Percentiles rank a stretch among this genome's conserved stretches.
Evolutionary conservation across 176 grass and related monocot species (phyloP).

Genomic region (Poa pratensis): DNA sequence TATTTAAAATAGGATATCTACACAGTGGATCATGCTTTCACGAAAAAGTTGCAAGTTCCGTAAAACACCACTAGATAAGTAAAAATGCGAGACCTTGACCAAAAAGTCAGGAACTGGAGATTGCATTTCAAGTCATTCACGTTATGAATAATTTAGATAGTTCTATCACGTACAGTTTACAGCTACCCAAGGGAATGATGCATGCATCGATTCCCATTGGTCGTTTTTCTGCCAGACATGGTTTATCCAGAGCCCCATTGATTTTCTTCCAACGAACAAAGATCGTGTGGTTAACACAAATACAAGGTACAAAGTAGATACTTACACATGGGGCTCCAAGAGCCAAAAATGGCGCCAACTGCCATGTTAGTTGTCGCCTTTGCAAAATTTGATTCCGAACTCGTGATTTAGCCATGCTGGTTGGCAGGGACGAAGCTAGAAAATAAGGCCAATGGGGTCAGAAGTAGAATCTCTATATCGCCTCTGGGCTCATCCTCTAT

Average conservation of each 20-base stretch:
- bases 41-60: neutral
- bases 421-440: too few species aligned
- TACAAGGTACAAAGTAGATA: too few species aligned
- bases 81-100: neutral
- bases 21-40: neutral
- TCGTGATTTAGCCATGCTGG: neutral
- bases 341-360: neutral
- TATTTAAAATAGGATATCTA: neutral
- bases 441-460: too few species aligned
- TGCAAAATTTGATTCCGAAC: neutral
- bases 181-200: neutral
- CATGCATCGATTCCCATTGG: neutral
- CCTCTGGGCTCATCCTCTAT: too few species aligned
- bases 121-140: neutral
- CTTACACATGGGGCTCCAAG: too few species aligned
- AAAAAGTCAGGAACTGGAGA: neutral
- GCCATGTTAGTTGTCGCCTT: neutral
- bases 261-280: neutral
- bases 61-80: neutral
- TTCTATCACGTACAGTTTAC: neutral
- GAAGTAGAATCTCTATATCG: too few species aligned
- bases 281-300: too few species aligned
- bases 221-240: neutral
- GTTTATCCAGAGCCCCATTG: neutral
- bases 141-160: neutral